A percentile compares a stretch with the other conserved stretches of the same genome.
Evolutionary conservation across 352 stramenopile genomes (phyloP).

Genomic region (Lagenidium sp.): DNA sequence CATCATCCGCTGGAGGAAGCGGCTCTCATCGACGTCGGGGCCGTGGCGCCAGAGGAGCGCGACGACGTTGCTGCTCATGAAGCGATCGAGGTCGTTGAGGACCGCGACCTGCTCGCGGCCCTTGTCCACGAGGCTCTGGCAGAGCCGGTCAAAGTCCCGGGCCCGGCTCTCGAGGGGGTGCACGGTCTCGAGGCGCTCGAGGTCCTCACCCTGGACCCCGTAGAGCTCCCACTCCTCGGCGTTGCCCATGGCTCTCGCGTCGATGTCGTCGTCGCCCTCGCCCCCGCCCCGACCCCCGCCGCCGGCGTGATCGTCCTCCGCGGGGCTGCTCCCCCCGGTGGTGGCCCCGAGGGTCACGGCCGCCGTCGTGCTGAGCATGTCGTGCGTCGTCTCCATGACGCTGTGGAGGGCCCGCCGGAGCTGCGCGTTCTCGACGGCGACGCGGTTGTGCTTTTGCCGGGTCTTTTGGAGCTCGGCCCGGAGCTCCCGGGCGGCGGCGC

Average conservation of each 20-base stretch:
- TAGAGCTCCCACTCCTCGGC: slow-evolving; percentile 43
- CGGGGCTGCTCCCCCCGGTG: too few species aligned
- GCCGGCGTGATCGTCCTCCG: too few species aligned
- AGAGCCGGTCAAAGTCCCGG: slow-evolving; percentile 52
- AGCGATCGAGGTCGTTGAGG: slow-evolving; percentile 53
- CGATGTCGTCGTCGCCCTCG: slow-evolving; percentile 12
- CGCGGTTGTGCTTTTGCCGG: slow-evolving; percentile 31
- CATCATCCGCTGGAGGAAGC: slow-evolving; percentile 52
- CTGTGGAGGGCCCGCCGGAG: slow-evolving; percentile 28
- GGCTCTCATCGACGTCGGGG: slow-evolving; percentile 31
- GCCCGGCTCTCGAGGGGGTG: slow-evolving; percentile 44
- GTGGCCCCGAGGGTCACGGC: too few species aligned
- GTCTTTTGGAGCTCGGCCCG: slow-evolving; percentile 47
- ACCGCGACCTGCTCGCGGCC: slow-evolving; percentile 27
- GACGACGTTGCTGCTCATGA: slow-evolving; percentile 59
- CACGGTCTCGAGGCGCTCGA: slow-evolving; percentile 25
- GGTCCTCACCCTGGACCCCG: slow-evolving; percentile 23
- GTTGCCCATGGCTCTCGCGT: slow-evolving; percentile 10
- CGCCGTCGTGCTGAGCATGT: slow-evolving; percentile 2
- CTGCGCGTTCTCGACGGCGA: slow-evolving; percentile 42
- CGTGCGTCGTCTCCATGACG: slow-evolving; percentile 20
- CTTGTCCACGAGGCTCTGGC: slow-evolving; percentile 26
- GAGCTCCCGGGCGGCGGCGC: slow-evolving; percentile 24
- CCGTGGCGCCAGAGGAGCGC: slow-evolving; percentile 61
- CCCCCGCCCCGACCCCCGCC: neutral